Evolutionary conservation across 1,139 yeast species (phyloP), one percentile per base, ranked within the genome.

Genomic region (Debaryomyces udenii): DNA sequence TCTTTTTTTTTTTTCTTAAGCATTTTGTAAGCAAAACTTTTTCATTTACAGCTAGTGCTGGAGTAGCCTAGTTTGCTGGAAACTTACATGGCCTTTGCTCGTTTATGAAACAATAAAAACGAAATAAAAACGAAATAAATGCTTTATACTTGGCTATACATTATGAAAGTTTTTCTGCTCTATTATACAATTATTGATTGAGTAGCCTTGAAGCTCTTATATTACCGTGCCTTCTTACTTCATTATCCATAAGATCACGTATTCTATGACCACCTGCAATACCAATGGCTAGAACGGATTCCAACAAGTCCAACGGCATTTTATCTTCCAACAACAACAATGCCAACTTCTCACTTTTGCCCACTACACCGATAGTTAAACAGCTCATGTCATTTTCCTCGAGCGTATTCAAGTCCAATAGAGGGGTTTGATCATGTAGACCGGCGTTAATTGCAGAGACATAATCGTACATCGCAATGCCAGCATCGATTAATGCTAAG

Each of bases 381-480:
- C 78, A 78, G 45, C 96, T 81, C 70, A 91, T 78, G 48, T 90
- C 97, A 41, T 70, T 73, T 57, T 90, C 97, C 61, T 94, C 99
- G 47, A 87, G 62, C 9, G 83, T 73, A 59, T 87, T 89, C 42
- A 93, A 77, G 60, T 93, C 99, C 43, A 93, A 68, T 46, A 93
- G 67, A 10, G 96, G 90, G 10, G 81, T 76, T 44, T 78, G 80
- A 51, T 86, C 93, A 56, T 81, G 84, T 29, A 88, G 65, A 0
- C 97, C 98, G 6, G 91, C 87, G 27, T 85, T 76, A 27, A 89
- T 76, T 3, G 96, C 83, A 39, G 90, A 78, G 10, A 93, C 86
- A 57, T 88, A 91, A 59, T 93, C 98, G 56, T 86, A 86, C 88
- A 93, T 85, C 13, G 97, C 87, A 33, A 93, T 83, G 35, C 99